Base-by-base conservation (phyloP, 768 basidiomycete genomes). In the Favolaschia claudopus region DNA sequence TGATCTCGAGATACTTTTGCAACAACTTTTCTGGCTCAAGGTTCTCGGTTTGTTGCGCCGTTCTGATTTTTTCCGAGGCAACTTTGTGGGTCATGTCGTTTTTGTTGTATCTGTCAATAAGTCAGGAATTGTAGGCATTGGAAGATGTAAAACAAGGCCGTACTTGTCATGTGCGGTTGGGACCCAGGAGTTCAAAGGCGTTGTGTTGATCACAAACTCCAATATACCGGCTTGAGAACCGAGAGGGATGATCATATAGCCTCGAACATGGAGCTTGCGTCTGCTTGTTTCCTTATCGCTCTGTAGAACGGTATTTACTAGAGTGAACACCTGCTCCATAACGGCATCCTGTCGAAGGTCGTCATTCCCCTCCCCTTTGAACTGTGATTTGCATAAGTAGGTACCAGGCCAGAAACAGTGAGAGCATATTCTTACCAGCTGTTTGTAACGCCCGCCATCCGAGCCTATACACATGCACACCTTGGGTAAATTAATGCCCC, bases 321-420 rank as follows among this genome's bases (percentile, higher is more conserved):
- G 81, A 19, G 86, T 86, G 68, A 99, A 99, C 2, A 97, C 94
- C 74, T 99, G 97, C 68, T 98, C 94, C 96, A 99, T 98, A 49
- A 99, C 95, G 1, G 96, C 96, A 69, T 99, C 97, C 74, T 99
- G 97, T 36, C 97, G 88, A 42, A 97, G 72, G 67, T 99, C 97
- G 65, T 99, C 97, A 10, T 86, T 81, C 9, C 91, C 91, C 76
- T 91, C 87, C 4, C 94, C 94, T 72, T 99, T 98, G 76, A 95
- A 96, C 94, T 96, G 60, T 6, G 47, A 32, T 29, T 52, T 37
- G 22, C 27, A 61, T 45, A 15, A 47, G 46, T 33, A 46, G 36
- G 36, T 15, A 46, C 27, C 0, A 29, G 20, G 28, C 8, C 33
- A 29, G 7, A 55, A 24, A 46, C 22, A 0, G 15, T 28, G 13